Evolutionary conservation across 495 filamentous ascomycete species (phyloP).

Genomic region (Pyrenopolyporus hunteri): DNA sequence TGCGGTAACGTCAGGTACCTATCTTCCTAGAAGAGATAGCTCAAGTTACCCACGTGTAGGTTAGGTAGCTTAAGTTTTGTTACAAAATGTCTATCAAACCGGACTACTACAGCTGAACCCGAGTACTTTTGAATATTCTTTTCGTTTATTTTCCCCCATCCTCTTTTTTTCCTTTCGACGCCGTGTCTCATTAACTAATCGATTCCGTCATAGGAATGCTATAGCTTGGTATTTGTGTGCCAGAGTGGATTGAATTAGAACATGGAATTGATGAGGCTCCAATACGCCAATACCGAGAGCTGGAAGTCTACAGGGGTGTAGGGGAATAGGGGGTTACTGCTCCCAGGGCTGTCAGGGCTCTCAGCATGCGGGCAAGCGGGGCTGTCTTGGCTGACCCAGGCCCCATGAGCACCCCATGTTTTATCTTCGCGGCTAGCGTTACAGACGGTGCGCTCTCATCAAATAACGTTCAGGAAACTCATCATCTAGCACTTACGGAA

Average conservation of each 20-base stretch:
- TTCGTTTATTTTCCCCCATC: too few species aligned
- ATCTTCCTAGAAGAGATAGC: too few species aligned
- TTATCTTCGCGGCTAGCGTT: constrained; percentile 36
- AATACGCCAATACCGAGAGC: constrained; percentile 28
- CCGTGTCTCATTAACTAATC: too few species aligned
- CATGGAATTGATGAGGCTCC: constrained; percentile 27
- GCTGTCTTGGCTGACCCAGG: constrained; percentile 1
- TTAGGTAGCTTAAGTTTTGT: too few species aligned
- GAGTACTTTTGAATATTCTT: too few species aligned
- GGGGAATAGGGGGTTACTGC: constrained; percentile 21
- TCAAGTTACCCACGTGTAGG: too few species aligned
- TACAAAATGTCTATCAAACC: too few species aligned
- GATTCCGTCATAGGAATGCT: too few species aligned
- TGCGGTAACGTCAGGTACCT: not conserved
- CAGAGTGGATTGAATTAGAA: not conserved
- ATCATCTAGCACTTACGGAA: constrained; percentile 13
- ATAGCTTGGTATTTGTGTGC: not conserved
- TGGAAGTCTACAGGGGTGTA: constrained; percentile 16
- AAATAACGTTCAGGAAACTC: constrained; percentile 29
- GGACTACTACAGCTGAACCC: too few species aligned
- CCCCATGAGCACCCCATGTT: constrained; percentile 39
- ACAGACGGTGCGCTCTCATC: constrained; percentile 33
- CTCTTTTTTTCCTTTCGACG: too few species aligned
- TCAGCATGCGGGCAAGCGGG: constrained; percentile 24
- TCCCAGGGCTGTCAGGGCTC: constrained; percentile 11